Base-by-base conservation (phyloP, 1,284 basidiomycete genomes). In the Boletellus sp. region DNA sequence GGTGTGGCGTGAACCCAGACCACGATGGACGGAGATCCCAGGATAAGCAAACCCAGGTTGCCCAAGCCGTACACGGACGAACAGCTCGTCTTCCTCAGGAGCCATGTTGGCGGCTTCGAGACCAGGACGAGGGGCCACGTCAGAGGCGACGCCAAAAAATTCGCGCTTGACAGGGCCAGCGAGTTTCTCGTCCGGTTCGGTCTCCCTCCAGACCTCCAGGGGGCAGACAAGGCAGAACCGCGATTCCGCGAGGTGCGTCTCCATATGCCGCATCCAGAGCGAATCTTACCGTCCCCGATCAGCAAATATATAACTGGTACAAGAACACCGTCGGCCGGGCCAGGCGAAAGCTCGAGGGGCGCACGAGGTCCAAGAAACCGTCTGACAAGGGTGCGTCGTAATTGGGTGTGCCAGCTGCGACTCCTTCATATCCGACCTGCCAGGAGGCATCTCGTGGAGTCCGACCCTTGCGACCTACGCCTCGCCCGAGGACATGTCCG, bases 271-370 rank as follows among this genome's bases (percentile, higher is more conserved):
- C 2, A 19, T n/a, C 13, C n/a, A n/a, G n/a, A n/a, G n/a, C n/a
- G n/a, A n/a, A n/a, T n/a, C 19, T 11, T 9, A 13, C 8, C 23
- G 5, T 33, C 5, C 1, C 5, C 11, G 21, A 23, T 8, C 32
- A 80, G 79, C 78, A 80, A 74, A 78, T 81, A 48, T 81, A 81
- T 65, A 82, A 81, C 52, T 81, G 79, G 79, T 81, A 79, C 66
- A 82, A 81, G 66, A 81, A 81, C 57, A 80, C 79, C 11, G 72
- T 79, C 41, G 79, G 79, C 4, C 69, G 79, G 20, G 76, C 74
- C 7, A 66, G 76, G 44, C 68, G 79, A 34, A 80, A 78, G 58
- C 64, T 73, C 41, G 78, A 77, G 51, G 78, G 77, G 7, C 68
- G 74, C 22, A 70, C 76, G 1, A 68, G 74, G 40, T 70, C 75